phyloP scores from a whole-genome alignment of 306 rosid species.

The Castanea crenata region DNA sequence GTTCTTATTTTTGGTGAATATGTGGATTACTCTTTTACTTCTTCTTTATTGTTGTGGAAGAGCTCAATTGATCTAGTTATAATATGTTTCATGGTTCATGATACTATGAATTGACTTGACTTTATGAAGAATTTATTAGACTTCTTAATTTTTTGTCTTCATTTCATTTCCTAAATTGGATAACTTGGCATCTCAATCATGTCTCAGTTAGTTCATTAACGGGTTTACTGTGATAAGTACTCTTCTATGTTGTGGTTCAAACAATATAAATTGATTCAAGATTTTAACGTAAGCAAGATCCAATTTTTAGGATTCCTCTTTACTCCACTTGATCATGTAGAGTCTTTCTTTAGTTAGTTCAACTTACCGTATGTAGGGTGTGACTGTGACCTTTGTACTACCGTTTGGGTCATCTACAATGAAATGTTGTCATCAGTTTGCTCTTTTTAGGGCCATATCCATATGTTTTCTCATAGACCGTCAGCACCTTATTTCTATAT shows the following conservation, averaged over 20 bases:
- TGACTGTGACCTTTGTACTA: not conserved
- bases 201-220: no score
- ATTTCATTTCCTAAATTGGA: not conserved
- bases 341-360: not conserved
- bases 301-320: not conserved
- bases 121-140: not conserved
- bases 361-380: not conserved
- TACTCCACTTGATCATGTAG: not conserved
- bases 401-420: not conserved
- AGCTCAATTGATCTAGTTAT: not conserved
- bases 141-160: not conserved
- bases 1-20: not conserved
- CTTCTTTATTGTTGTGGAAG: not conserved
- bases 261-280: no score
- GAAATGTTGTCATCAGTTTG: not conserved
- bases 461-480: not conserved
- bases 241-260: no score
- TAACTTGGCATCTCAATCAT: no score
- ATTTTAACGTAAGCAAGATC: no score
- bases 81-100: not conserved
- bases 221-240: no score
- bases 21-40: no score
- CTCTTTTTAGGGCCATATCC: not conserved
- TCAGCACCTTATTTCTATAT: not conserved
- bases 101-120: not conserved